Base-by-base conservation (phyloP, 345 rosid genomes). In the Boechera divaricarpa region DNA sequence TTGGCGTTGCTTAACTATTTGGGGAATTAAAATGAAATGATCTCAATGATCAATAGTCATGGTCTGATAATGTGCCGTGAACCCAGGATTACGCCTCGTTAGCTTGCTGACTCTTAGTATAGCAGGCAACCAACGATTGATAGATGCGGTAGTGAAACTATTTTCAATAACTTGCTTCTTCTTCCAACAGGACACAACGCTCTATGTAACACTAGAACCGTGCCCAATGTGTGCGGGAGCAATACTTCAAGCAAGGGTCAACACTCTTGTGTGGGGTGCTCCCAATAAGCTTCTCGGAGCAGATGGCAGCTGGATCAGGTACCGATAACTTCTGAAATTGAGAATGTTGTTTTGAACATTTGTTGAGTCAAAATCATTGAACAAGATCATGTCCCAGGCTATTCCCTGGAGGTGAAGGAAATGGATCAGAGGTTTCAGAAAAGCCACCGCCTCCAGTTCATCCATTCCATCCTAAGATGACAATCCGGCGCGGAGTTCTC, bases 221-320 rank as follows among this genome's bases (percentile, higher is more conserved):
- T 95, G 98, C 59, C 88, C 98, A 8, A 92, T 95, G 97, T 95
- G 99, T 83, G 99, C 98, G 68, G 99, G 99, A 73, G 98, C 99
- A 71, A 91, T 92, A 70, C 98, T 92, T 81, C 99, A 92, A 84
- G 96, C 97, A 66, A 89, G 98, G 76, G 85, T 95, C 7, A 82
- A 90, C 69, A 86, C 89, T 67, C 89, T 95, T 63, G 97, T 95
- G 28, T 92, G 99, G 99, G 98, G 97, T 82, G 98, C 99, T 83
- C 98, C 99, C 41, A 95, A 95, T 82, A 95, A 87, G 83, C 98
- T 92, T 80, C 94, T 92, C 61, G 99, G 99, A 80, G 98, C 98
- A 39, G 98, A 95, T 72, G 99, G 99, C 54, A 92, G 98, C 84
- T 92, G 98, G 97, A 85, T 95, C 58, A 89, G 97, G 98, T 79